Base-by-base conservation (phyloP, 1,284 basidiomycete genomes). In the Amylostereum chailletii region DNA sequence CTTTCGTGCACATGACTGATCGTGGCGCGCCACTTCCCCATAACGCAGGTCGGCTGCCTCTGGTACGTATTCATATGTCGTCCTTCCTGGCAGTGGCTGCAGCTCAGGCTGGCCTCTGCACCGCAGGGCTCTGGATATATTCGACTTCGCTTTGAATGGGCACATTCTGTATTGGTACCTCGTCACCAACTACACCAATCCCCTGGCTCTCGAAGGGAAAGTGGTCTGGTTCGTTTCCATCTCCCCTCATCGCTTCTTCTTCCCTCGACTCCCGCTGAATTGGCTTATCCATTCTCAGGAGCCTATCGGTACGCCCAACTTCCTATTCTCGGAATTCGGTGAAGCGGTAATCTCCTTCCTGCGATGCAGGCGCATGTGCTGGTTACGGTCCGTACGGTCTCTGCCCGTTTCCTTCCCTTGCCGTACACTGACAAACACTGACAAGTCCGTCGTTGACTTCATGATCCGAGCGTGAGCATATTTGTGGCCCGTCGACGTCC, bases 161-260 rank as follows among this genome's bases (percentile, higher is more conserved):
- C 75, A 80, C 56, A 67, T 76, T 55, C 62, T 77, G 51, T 81
- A 79, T 53, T 67, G 65, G 54, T 80, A 80, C 53, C 67, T 77
- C 44, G 72, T 80, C 33, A 62, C 60, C 32, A 77, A 79, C 58
- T 79, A 69, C 55, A 54, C 70, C 49, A 71, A 74, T 50, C 68
- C 70, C 3, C 3, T 61, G 3, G 69, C 74, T 3, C 62, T 79
- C 30, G n/a, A 55, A 8, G 48, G 32, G 27, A 53, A 56, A 27
- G 72, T 72, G 0, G 63, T 72, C 4, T 81, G 78, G 78, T 77
- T 46, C 38, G 72, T 62, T 7, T 42, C 32, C 11, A 37, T 7
- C n/a, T 42, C 32, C 4, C 10, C 30, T 8, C 5, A 6, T 9
- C 34, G 11, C 39, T 48, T 11, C 33, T 34, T 33, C 10, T 4